phyloP scores from a whole-genome alignment of 2,329 filamentous ascomycete genomes.

The Penicillium decumbens region DNA sequence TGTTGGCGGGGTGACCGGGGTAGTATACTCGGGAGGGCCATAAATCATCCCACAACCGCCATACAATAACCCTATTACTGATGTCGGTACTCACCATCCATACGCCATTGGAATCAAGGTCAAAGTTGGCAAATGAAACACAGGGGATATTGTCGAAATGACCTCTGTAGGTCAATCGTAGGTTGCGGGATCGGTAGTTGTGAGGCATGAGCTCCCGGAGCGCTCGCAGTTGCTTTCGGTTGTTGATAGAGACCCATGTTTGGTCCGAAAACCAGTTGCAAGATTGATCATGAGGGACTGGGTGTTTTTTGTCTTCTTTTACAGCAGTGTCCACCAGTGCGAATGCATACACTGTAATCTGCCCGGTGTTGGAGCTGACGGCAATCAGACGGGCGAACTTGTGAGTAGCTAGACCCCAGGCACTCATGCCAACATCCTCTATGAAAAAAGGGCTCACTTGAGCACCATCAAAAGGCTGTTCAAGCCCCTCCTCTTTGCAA shows the following conservation, averaged over 20 bases:
- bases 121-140: conserved; percentile 56
- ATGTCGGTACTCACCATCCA: conserved; percentile 59
- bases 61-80: conserved; percentile 46
- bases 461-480: conserved; percentile 29
- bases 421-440: conserved; percentile 69
- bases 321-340: conserved; percentile 46
- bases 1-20: conserved; percentile 22
- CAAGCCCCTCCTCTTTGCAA: conserved; percentile 13
- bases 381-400: conserved; percentile 77
- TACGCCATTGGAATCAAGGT: conserved; percentile 50
- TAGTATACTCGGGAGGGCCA: conserved; percentile 27
- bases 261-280: conserved; percentile 13
- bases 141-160: conserved; percentile 54
- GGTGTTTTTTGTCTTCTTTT: conserved; percentile 13
- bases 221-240: conserved; percentile 22
- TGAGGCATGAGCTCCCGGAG: conserved; percentile 28
- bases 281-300: conserved; percentile 5
- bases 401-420: conserved; percentile 87
- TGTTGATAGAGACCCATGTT: conserved; percentile 34
- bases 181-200: conserved; percentile 39
- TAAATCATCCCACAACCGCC: conserved; percentile 45
- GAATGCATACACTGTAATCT: conserved; percentile 57
- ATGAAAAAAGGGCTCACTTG: conserved; percentile 59
- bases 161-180: conserved; percentile 41
- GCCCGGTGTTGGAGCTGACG: conserved; percentile 68